Conservation (phyloP, 768 basidiomycete species). For the Lanmaoa pseudosensibilis region DNA sequence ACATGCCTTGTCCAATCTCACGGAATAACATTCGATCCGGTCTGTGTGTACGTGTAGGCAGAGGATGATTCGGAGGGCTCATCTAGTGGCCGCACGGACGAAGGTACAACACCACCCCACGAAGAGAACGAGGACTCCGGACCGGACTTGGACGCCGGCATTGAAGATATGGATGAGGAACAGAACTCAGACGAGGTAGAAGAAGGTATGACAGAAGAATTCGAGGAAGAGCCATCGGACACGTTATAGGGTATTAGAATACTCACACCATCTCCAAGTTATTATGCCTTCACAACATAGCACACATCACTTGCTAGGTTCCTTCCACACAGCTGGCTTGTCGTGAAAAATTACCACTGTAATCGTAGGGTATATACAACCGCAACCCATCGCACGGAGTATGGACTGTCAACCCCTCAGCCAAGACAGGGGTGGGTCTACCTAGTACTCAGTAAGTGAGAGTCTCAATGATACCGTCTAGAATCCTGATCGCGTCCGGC, state of each 20-base stretch:
- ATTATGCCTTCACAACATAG: not conserved
- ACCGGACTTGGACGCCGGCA: conserved; percentile 38
- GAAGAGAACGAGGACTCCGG: conserved; percentile 44
- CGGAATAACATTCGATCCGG: not conserved
- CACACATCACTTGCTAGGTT: not conserved
- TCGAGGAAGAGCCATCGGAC: conserved; percentile 46
- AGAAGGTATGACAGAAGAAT: conserved; percentile 52
- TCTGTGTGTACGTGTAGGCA: conserved; percentile 23
- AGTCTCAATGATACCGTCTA: conserved; percentile 85
- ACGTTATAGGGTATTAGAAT: not conserved
- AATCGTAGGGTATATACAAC: conserved; percentile 1
- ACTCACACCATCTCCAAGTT: not conserved
- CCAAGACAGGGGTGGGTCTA: not conserved
- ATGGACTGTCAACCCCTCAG: not conserved
- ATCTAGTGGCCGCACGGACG: conserved; percentile 33
- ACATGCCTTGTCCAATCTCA: not conserved
- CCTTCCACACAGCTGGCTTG: not conserved
- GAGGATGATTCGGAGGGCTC: conserved; percentile 37
- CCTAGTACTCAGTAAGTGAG: conserved; percentile 53
- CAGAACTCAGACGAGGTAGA: conserved; percentile 42
- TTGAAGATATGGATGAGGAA: conserved; percentile 44
- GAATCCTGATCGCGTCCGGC: conserved; percentile 79
- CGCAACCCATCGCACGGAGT: not conserved
- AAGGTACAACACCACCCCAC: conserved; percentile 30
- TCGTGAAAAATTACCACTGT: not conserved